A percentile compares a stretch with the other conserved stretches of the same genome.
phyloP scores from a whole-genome alignment of 768 basidiomycete genomes.

The Termitomyces sp. region DNA sequence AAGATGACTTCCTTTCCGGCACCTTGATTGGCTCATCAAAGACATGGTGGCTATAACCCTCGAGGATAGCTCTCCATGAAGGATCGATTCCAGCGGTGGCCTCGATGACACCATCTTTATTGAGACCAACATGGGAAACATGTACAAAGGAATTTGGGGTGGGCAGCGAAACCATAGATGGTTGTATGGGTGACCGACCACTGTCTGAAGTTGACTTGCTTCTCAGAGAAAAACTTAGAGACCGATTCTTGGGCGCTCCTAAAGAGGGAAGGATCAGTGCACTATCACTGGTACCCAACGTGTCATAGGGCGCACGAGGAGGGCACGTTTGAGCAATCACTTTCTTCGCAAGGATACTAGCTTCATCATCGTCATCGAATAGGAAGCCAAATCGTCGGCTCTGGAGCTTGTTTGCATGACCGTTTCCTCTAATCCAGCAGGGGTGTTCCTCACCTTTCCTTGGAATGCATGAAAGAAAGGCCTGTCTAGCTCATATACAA shows the following conservation, averaged over 20 bases:
- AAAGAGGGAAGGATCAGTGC: neutral
- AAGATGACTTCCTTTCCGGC: conserved; percentile 23
- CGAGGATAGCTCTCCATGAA: conserved; percentile 41
- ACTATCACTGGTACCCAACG: conserved; percentile 5
- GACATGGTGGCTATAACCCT: conserved; percentile 18
- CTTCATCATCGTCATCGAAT: conserved; percentile 46
- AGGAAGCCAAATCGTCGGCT: conserved; percentile 49
- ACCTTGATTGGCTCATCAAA: conserved; percentile 15
- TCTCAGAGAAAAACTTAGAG: conserved; percentile 28
- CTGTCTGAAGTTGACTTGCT: conserved; percentile 29
- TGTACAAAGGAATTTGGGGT: conserved; percentile 60
- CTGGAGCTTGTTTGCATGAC: conserved; percentile 41
- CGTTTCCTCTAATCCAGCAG: conserved; percentile 28
- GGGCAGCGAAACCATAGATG: conserved; percentile 52
- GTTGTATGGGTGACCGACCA: conserved; percentile 22
- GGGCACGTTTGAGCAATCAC: conserved; percentile 26
- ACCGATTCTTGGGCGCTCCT: conserved; percentile 21
- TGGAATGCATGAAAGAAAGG: conserved; percentile 92
- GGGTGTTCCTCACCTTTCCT: conserved; percentile 58
- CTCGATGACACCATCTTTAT: conserved; percentile 44
- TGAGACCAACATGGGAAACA: conserved; percentile 59
- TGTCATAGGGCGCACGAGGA: conserved; percentile 18
- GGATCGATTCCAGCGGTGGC: conserved; percentile 48
- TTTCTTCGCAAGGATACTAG: conserved; percentile 31
- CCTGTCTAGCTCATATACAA: conserved; percentile 76